Evolutionary conservation across 169 alveolate species (phyloP), one percentile per base, ranked within the genome.

Genomic region (Plasmodium sp.): DNA sequence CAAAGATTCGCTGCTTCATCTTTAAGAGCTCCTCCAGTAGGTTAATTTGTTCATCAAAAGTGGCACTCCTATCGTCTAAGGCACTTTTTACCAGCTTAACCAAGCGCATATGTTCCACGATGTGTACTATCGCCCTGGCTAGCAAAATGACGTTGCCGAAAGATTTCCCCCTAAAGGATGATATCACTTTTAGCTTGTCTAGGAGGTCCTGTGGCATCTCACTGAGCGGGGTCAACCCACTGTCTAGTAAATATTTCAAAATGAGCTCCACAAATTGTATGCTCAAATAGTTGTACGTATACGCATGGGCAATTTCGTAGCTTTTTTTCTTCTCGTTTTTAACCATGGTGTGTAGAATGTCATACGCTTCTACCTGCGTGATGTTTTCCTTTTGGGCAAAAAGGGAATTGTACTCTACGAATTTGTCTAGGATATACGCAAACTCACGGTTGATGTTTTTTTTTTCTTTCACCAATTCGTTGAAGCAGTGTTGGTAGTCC

Each of bases 291-390:
- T 90, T 90, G 71, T 90, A 90, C 33, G 94, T 90, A 90, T 90
- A 90, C 54, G 94, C 94, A 71, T 90, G 94, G 5, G 83, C 73
- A 90, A 90, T 45, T 71, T 90, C 94, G 31, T 81, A 90, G 43
- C 80, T 86, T 34, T 90, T 90, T 90, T 90, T 90, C 43, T 90
- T 72, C 51, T 90, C 94, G 10, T 45, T 51, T 22, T 2, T 90
- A 14, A 90, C 34, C 4, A 7, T 81, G 0, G 33, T 90, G 54
- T 90, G 83, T 36, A 90, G 71, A 58, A 90, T 90, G 16, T 80
- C 90, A 74, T 90, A 90, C n/a, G 73, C 48, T 43, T 90, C 94
- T 18, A 90, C 83, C 56, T 90, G 92, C 18, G 92, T 80, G 18
- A 90, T 90, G 48, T 27, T 80, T 90, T 90, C 94, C 27, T 67